phyloP scores from a whole-genome alignment of 176 grass and related monocot species.

The Otatea glauca region DNA sequence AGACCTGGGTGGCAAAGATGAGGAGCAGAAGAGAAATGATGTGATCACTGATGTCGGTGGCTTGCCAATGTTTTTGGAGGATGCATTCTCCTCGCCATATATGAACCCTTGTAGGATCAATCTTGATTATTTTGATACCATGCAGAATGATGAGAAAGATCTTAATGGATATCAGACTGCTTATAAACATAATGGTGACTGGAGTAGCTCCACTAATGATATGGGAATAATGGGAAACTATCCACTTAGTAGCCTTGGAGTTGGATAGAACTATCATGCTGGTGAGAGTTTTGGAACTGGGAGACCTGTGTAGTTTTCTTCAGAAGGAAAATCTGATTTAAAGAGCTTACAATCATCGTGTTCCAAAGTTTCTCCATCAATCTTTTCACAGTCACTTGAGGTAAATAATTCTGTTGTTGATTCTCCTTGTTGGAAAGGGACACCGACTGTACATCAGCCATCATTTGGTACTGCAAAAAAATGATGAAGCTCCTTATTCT shows the following conservation, averaged over 20 bases:
- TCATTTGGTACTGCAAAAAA: conserved; percentile 43
- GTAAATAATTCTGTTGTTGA: conserved; percentile 52
- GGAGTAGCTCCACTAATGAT: neutral
- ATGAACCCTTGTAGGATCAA: conserved; percentile 55
- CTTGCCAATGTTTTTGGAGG: neutral
- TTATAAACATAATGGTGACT: conserved; percentile 3
- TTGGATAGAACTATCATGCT: conserved; percentile 12
- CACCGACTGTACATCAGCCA: conserved; percentile 37
- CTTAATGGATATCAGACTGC: conserved; percentile 22
- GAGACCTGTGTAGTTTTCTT: conserved; percentile 1
- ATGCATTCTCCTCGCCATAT: conserved; percentile 37
- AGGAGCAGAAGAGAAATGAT: too few species aligned
- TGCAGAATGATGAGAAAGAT: conserved; percentile 45
- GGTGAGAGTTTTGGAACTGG: conserved; percentile 8
- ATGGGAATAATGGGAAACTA: conserved; percentile 16
- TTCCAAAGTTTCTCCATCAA: conserved; percentile 33
- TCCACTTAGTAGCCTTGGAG: neutral
- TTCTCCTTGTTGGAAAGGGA: conserved; percentile 72
- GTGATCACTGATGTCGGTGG: too few species aligned
- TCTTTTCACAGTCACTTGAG: conserved; percentile 45
- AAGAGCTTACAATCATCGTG: conserved; percentile 1
- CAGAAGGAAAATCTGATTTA: conserved; percentile 28
- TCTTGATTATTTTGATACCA: conserved; percentile 57
- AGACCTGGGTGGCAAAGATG: too few species aligned
- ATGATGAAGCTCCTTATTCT: conserved; percentile 25